A percentile compares a stretch with the other conserved stretches of the same genome.
Conservation (phyloP, 1,139 yeast species). For the Debaryomyces sp. region DNA sequence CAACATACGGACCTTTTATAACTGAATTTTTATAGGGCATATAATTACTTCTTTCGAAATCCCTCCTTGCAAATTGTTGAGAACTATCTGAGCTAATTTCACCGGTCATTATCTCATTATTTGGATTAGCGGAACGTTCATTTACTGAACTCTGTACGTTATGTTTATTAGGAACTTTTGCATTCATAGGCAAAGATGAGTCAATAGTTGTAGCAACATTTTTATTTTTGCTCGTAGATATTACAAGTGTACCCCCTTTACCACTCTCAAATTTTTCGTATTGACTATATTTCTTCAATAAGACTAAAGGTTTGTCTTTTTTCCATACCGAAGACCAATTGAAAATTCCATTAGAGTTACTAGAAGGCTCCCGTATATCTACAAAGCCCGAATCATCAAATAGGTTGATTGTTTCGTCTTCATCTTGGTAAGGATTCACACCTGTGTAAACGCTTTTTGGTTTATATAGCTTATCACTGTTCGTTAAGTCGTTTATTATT, state of each 20-base stretch:
- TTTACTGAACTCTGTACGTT: not conserved
- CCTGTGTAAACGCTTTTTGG: conserved; percentile 6
- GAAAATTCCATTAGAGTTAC: conserved; percentile 30
- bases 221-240: not conserved
- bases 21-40: not conserved
- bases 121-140: not conserved
- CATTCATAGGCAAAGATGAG: not conserved
- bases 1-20: not conserved
- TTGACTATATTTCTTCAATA: not conserved
- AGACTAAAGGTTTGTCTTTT: not conserved
- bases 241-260: not conserved
- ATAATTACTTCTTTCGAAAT: not conserved
- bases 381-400: conserved; percentile 26
- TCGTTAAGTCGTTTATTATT: not conserved
- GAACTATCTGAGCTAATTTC: not conserved
- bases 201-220: not conserved
- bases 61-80: not conserved
- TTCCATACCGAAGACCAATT: conserved; percentile 34
- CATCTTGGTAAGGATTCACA: conserved; percentile 10
- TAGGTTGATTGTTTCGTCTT: conserved; percentile 22
- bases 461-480: not conserved
- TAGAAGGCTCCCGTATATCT: conserved; percentile 18
- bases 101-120: not conserved
- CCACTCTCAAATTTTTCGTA: not conserved
- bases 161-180: not conserved